Base-by-base conservation (phyloP, 2,329 filamentous ascomycete genomes). In the Trichoderma simmonsii region DNA sequence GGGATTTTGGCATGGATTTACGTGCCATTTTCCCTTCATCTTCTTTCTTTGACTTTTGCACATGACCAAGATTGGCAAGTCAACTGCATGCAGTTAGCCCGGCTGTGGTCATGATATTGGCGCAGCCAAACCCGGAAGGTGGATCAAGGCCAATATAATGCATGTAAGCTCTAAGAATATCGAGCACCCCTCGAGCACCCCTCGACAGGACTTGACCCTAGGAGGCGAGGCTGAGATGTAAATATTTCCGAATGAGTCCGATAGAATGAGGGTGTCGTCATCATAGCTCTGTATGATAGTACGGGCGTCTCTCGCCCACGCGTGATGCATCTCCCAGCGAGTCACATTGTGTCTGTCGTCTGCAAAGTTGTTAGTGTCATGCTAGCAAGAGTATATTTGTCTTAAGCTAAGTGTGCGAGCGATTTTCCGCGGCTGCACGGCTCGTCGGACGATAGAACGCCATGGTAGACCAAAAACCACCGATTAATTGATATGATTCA, bases 141-240 rank as follows among this genome's bases (percentile, higher is more conserved):
- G 66, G 66, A 70, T 48, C 36, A 34, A 28, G 14, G 7, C 9
- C 48, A 39, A 21, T 60, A 70, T 61, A 60, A 54, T 70, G 57
- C 39, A 51, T 34, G 66, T 70, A 61, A 70, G 56, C 66, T 70
- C 66, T 70, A 70, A 61, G 36, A 70, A 70, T 70, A 70, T 62
- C 56, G 18, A 48, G 26, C 15, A 48, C 26, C 54, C 51, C 51
- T 66, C 28, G 48, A 21, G 26, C 21, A 48, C 26, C 54, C 51
- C 51, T 66, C 28, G 48, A 24, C 60, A 28, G 12, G 9, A 6
- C 14, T 54, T 18, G 18, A 57, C 28, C 26, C 12, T 32, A 57
- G 21, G 14, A 28, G 48, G 7, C 63, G 54, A 57, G 48, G 48
- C 63, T 57, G 21, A 39, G 34, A n/a, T 36, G 28, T 21, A 21